These are phyloP conservation scores for Petunia secreta DNA, from an alignment of 257 asterid species.

Conservation along the genomic window DNA sequence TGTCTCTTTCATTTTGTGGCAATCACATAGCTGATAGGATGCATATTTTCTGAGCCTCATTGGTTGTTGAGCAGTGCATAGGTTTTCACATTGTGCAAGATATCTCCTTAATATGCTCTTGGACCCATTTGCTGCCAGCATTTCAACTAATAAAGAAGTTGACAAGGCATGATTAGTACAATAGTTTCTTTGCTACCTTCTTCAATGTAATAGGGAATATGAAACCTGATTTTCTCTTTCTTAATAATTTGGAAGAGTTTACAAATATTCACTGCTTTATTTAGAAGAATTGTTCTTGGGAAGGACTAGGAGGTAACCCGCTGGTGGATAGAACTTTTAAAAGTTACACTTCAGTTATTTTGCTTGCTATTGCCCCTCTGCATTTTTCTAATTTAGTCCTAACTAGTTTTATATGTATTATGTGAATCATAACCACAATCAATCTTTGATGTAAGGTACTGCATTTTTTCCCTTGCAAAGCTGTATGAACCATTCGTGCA, in stretches of 20 bases:
- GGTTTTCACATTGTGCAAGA: background rate
- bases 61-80: constrained; percentile 11
- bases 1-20: background rate
- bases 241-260: background rate
- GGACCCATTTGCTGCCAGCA: constrained; percentile 2
- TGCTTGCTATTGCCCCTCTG: background rate
- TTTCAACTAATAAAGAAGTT: constrained; percentile 18
- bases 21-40: background rate
- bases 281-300: background rate
- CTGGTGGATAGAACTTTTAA: background rate
- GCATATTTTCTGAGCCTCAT: constrained; percentile 4
- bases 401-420: background rate
- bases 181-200: background rate
- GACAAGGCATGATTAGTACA: constrained; percentile 15
- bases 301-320: background rate
- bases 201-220: background rate
- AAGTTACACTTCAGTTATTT: background rate
- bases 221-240: background rate
- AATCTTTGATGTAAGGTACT: constrained; percentile 61
- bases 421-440: background rate
- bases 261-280: background rate
- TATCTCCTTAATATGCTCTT: background rate
- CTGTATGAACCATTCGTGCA: constrained; percentile 92
- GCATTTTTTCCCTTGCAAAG: constrained; percentile 93
- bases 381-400: background rate